Evolutionary conservation across 192 early-diverging fungal species (phyloP), one percentile per base, ranked within the genome.

Genomic region (Gryganskiella cystojenkinii): DNA sequence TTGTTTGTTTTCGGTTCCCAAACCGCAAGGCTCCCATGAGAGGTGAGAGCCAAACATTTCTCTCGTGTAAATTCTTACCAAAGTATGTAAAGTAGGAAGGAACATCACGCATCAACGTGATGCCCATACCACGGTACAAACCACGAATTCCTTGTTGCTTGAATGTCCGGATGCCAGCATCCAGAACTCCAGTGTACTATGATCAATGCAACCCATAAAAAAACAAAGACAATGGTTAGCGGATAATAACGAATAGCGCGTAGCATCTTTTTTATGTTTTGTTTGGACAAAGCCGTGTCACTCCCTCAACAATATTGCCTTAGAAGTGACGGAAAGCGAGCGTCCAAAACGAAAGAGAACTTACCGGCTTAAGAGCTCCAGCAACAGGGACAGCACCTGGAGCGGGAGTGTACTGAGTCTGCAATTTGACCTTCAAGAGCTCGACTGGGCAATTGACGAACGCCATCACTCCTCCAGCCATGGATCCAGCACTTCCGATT

Each of bases 81-180:
- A 98, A 97, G 84, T 96, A 99, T 1, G 92, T 89, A 30, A 93
- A 94, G 79, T 93, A 95, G 52, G 95, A 95, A 20, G 96, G 95
- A 42, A 92, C 84, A 85, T 99, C 98, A 61, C 98, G 88, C 61
- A 96, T 78, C 22, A 99, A 76, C 0, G 96, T 99, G 51, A 95
- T 95, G 28, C 90, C 87, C 50, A 96, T 91, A 52, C 98, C 98
- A 67, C 94, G 89, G 86, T 95, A 99, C 59, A 99, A 73, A 35
- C 90, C 88, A 55, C 66, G 67, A 53, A 96, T 60, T 22, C 95
- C 95, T 49, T 94, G 90, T 56, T 93, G 89, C 53, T 83, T 83
- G 57, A 91, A 86, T 27, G 96, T 93, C 20, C 90, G 90, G 45
- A 84, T 71, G 46, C 91, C 94, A 30, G 94, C 95, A 85, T 97